These are phyloP conservation scores for Scheffersomyces insectosa DNA, from an alignment of 1,139 yeast genomes.

Conservation along the genomic window DNA sequence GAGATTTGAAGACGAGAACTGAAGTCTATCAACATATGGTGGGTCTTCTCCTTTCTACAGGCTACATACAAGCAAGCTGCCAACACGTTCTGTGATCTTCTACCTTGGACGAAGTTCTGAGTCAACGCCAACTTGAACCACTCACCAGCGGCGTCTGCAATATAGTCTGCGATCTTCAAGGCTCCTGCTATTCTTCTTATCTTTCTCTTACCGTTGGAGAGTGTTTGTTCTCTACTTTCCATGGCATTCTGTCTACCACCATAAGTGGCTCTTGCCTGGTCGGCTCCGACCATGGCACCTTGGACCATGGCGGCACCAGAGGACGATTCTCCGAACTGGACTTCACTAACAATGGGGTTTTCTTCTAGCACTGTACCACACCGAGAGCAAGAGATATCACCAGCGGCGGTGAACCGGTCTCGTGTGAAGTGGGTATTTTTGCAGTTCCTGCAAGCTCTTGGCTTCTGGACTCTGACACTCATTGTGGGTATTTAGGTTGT, in stretches of 20 bases:
- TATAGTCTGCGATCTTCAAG: constrained; percentile 76
- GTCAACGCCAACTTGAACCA: constrained; percentile 88
- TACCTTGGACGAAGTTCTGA: constrained; percentile 90
- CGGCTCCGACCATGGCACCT: constrained; percentile 90
- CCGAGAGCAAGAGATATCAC: constrained; percentile 72
- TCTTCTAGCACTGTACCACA: constrained; percentile 93
- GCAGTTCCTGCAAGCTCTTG: constrained; percentile 32
- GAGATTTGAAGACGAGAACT: constrained; percentile 86
- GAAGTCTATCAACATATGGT: constrained; percentile 94
- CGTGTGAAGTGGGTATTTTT: constrained; percentile 33
- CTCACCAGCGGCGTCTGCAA: constrained; percentile 81
- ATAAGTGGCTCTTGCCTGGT: constrained; percentile 75
- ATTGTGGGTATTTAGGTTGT: constrained; percentile 3
- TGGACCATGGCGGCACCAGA: constrained; percentile 95
- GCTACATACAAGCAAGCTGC: constrained; percentile 95
- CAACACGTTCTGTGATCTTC: constrained; percentile 90
- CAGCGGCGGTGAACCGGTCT: constrained; percentile 55
- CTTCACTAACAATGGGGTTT: constrained; percentile 92
- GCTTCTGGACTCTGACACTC: constrained; percentile 13
- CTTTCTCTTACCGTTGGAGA: constrained; percentile 76
- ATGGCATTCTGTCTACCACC: constrained; percentile 67
- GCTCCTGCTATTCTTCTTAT: constrained; percentile 80
- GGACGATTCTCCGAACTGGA: constrained; percentile 88
- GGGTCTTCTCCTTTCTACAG: constrained; percentile 86
- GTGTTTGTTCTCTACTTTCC: constrained; percentile 86